Evolutionary conservation across 441 rosid genomes (phyloP).

Genomic region (Populus trichocarpa): DNA sequence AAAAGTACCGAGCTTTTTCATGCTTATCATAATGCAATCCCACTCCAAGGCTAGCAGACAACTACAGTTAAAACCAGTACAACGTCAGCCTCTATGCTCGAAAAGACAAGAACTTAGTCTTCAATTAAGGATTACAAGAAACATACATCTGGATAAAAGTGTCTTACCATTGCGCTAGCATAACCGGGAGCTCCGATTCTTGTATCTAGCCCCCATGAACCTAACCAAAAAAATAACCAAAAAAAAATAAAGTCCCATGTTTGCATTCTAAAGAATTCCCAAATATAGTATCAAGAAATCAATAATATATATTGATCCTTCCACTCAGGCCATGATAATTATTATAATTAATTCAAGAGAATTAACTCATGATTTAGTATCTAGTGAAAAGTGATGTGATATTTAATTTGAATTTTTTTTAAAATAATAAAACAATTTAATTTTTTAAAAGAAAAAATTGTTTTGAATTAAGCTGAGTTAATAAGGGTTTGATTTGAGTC

Average conservation of each 20-base stretch:
- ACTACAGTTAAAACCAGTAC: slow-evolving; percentile 25
- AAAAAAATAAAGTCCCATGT: not conserved
- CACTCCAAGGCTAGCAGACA: slow-evolving; percentile 55
- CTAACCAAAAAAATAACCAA: slow-evolving; percentile 28
- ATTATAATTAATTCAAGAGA: no score
- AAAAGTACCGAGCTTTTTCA: slow-evolving; percentile 51
- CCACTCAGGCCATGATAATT: no score
- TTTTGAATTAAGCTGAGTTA: no score
- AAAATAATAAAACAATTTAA: no score
- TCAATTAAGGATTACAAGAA: not conserved
- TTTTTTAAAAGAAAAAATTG: no score
- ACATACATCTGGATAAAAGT: slow-evolving; percentile 56
- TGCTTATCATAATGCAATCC: slow-evolving; percentile 69
- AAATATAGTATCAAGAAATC: not conserved
- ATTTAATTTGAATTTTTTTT: no score
- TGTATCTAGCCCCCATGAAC: slow-evolving; percentile 88
- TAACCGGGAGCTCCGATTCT: slow-evolving; percentile 53
- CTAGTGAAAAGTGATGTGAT: no score
- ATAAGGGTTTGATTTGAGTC: no score
- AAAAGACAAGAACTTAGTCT: not conserved
- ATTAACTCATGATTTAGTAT: no score
- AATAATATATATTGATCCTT: no score
- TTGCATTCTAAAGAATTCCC: not conserved
- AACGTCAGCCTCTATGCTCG: not conserved
- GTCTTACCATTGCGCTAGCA: slow-evolving; percentile 60